A percentile compares a stretch with the other conserved stretches of the same genome.
Evolutionary conservation across 2,329 filamentous ascomycete genomes (phyloP).

Genomic region (Metarhizium robertsii): DNA sequence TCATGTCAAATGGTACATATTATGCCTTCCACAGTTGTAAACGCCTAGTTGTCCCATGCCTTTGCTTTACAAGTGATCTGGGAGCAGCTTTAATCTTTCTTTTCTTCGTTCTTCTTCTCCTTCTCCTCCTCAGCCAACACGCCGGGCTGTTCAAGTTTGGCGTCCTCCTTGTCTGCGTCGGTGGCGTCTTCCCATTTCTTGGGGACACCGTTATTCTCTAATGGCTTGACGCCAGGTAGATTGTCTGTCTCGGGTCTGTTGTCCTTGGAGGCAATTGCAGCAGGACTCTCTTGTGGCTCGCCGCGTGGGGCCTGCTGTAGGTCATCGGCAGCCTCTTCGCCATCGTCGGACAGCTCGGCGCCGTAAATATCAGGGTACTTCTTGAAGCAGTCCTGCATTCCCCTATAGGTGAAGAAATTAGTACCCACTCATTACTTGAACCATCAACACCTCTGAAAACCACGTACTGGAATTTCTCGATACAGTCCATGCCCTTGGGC

Average conservation of each 20-base stretch:
- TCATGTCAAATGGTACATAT: constrained; percentile 7
- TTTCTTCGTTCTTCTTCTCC: constrained; percentile 10
- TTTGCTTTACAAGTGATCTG: neutral
- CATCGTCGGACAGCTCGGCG: constrained; percentile 72
- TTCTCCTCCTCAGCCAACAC: constrained; percentile 4
- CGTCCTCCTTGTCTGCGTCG: constrained; percentile 17
- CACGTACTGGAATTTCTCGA: constrained; percentile 90
- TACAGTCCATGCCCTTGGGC: constrained; percentile 95
- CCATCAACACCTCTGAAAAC: too few species aligned
- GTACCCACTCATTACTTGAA: neutral
- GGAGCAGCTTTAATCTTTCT: neutral
- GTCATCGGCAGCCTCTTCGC: constrained; percentile 19
- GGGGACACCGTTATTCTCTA: constrained; percentile 7
- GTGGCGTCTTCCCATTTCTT: constrained; percentile 20
- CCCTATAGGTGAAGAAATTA: constrained; percentile 40
- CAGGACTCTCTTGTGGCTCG: neutral
- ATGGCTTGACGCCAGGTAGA: constrained; percentile 1
- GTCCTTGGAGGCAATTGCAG: neutral
- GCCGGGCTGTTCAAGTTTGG: constrained; percentile 9
- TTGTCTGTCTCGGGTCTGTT: constrained; percentile 10
- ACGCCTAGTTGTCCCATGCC: neutral
- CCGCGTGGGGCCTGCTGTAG: constrained; percentile 6
- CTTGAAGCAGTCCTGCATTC: constrained; percentile 96
- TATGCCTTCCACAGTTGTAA: neutral
- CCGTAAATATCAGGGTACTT: constrained; percentile 89